phyloP scores from a whole-genome alignment of 2,329 filamentous ascomycete genomes.

The Penicillium sp. region DNA sequence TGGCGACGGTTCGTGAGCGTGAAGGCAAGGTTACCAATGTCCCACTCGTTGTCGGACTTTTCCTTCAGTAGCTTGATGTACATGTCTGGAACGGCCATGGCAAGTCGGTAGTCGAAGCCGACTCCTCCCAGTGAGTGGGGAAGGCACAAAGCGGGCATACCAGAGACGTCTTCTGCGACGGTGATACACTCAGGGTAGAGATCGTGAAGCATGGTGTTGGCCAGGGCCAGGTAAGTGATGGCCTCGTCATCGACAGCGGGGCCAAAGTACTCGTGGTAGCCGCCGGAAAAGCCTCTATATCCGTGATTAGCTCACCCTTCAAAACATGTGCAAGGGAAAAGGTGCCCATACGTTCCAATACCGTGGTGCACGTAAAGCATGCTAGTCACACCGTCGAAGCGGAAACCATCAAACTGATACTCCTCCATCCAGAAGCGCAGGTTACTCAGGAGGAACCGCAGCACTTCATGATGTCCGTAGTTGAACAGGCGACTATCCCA shows the following conservation, averaged over 20 bases:
- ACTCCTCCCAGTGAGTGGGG: slow-evolving; percentile 83
- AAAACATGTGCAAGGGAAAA: background rate
- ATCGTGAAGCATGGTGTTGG: slow-evolving; percentile 93
- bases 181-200: slow-evolving; percentile 87
- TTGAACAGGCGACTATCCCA: slow-evolving; percentile 99
- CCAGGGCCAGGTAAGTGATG: slow-evolving; percentile 91
- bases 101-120: slow-evolving; percentile 94
- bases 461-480: slow-evolving; percentile 90
- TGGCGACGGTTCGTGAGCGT: slow-evolving; percentile 91
- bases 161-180: slow-evolving; percentile 94
- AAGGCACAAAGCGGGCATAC: slow-evolving; percentile 95
- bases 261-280: slow-evolving; percentile 98
- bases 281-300: slow-evolving; percentile 84
- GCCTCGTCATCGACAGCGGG: slow-evolving; percentile 87
- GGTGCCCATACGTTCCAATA: slow-evolving; percentile 78
- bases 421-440: slow-evolving; percentile 99
- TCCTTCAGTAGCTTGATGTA: slow-evolving; percentile 99
- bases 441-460: slow-evolving; percentile 95
- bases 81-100: slow-evolving; percentile 97
- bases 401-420: slow-evolving; percentile 94
- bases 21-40: slow-evolving; percentile 80
- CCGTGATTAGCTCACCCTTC: background rate
- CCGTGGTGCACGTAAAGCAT: slow-evolving; percentile 97
- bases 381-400: slow-evolving; percentile 96
- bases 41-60: slow-evolving; percentile 86